phyloP scores from a whole-genome alignment of 352 stramenopile species.

The Aphanomyces astaci region DNA sequence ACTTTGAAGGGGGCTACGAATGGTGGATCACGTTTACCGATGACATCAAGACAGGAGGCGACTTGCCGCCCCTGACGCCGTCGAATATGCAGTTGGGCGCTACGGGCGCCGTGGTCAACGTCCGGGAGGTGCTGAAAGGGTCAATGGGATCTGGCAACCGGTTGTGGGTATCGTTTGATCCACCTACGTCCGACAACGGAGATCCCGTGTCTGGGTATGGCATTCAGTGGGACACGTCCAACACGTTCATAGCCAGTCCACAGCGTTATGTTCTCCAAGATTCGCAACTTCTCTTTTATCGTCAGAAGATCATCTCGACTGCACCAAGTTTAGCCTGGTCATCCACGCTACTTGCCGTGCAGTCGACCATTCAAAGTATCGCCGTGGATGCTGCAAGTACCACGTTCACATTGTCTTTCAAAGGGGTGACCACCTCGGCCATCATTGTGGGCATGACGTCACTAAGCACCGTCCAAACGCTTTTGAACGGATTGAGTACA shows the following conservation, averaged over 20 bases:
- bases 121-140: constrained; percentile 47
- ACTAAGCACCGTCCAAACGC: constrained; percentile 26
- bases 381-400: constrained; percentile 9
- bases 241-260: constrained; percentile 42
- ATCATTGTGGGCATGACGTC: constrained; percentile 39
- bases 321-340: constrained; percentile 57
- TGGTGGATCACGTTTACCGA: constrained; percentile 22
- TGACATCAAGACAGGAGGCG: constrained; percentile 11
- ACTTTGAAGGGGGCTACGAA: constrained; percentile 24
- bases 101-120: constrained; percentile 37
- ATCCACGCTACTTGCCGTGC: constrained; percentile 27
- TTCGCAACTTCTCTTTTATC: constrained; percentile 40
- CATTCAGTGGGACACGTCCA: constrained; percentile 57
- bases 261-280: constrained; percentile 44
- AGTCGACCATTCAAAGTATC: constrained; percentile 44
- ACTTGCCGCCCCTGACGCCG: constrained; percentile 3
- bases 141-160: constrained; percentile 63
- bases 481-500: constrained; percentile 35
- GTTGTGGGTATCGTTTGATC: constrained; percentile 70
- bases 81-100: constrained; percentile 29
- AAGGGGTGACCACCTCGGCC: constrained; percentile 28
- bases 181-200: constrained; percentile 50
- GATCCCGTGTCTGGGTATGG: constrained; percentile 57
- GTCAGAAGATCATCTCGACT: constrained; percentile 43
- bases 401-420: constrained; percentile 50